These are phyloP conservation scores for Fusarium sp. DNA, from an alignment of 2,329 filamentous ascomycete genomes.

Conservation along the genomic window DNA sequence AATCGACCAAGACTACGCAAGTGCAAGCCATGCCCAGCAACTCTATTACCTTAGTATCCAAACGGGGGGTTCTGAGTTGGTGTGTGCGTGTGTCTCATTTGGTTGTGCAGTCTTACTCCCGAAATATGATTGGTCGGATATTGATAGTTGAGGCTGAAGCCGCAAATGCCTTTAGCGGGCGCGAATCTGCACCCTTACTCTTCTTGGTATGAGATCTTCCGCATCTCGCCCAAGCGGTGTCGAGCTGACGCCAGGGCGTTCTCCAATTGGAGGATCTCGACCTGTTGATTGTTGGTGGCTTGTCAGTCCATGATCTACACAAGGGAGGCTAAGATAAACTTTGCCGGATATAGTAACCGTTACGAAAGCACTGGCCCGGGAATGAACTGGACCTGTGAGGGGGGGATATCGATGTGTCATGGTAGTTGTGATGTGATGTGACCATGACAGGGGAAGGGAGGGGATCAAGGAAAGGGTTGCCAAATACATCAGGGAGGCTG, in stretches of 20 bases:
- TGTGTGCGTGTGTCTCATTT: neutral
- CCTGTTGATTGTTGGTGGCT: slow-evolving; percentile 69
- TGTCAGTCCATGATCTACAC: slow-evolving; percentile 32
- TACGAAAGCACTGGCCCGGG: slow-evolving; percentile 27
- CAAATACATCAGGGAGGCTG: slow-evolving; percentile 28
- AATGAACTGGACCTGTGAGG: slow-evolving; percentile 13
- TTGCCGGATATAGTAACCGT: slow-evolving; percentile 41
- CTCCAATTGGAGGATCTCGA: slow-evolving; percentile 96
- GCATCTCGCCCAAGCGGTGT: slow-evolving; percentile 92
- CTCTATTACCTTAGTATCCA: slow-evolving; percentile 8
- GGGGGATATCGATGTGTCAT: slow-evolving; percentile 7
- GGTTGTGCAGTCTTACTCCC: neutral
- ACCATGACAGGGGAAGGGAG: neutral
- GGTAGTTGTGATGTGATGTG: neutral
- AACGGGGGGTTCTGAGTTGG: neutral
- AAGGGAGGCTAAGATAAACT: slow-evolving; percentile 5
- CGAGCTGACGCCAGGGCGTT: slow-evolving; percentile 85
- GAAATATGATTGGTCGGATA: neutral
- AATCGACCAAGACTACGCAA: slow-evolving; percentile 10
- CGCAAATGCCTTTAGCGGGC: slow-evolving; percentile 11
- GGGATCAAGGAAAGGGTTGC: neutral
- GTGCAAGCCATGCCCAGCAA: slow-evolving; percentile 20
- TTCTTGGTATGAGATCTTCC: slow-evolving; percentile 94
- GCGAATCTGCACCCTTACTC: slow-evolving; percentile 59
- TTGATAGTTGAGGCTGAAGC: slow-evolving; percentile 9